Percentiles rank a stretch among this genome's conserved stretches.
Conservation (phyloP, 768 basidiomycete genomes). For the Leccinellum rugosiceps region DNA sequence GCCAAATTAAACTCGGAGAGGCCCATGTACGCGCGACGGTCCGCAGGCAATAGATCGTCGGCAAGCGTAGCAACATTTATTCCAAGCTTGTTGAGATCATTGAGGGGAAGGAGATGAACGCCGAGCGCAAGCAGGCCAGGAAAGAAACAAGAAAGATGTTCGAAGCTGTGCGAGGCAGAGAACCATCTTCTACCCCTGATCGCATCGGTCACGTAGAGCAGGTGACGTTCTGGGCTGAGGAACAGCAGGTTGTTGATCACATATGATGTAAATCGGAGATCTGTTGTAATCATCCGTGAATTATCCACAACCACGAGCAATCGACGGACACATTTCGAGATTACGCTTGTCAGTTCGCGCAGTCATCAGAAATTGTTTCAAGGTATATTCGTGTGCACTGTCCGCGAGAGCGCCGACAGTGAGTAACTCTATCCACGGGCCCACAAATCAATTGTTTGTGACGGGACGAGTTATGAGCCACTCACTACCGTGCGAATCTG, state of each 20-base stretch:
- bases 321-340: constrained; percentile 63
- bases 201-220: constrained; percentile 60
- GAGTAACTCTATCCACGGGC: constrained; percentile 31
- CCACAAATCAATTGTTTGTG: background rate
- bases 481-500: constrained; percentile 43
- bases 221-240: constrained; percentile 13
- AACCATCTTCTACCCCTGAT: constrained; percentile 19
- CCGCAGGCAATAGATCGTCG: constrained; percentile 16
- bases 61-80: constrained; percentile 41
- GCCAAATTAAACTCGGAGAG: constrained; percentile 47
- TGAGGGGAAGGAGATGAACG: constrained; percentile 56
- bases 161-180: constrained; percentile 47
- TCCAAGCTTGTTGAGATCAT: constrained; percentile 45
- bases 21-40: constrained; percentile 30
- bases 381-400: constrained; percentile 73
- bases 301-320: no score
- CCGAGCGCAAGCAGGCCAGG: constrained; percentile 75
- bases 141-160: constrained; percentile 79
- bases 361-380: constrained; percentile 69
- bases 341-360: constrained; percentile 55
- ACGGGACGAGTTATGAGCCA: constrained; percentile 3
- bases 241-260: constrained; percentile 53
- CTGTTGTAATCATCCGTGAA: constrained; percentile 30
- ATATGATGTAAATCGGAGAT: constrained; percentile 57
- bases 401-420: constrained; percentile 66